Conservation (phyloP, 192 early-diverging fungal species). For the Coemansia sp. region DNA sequence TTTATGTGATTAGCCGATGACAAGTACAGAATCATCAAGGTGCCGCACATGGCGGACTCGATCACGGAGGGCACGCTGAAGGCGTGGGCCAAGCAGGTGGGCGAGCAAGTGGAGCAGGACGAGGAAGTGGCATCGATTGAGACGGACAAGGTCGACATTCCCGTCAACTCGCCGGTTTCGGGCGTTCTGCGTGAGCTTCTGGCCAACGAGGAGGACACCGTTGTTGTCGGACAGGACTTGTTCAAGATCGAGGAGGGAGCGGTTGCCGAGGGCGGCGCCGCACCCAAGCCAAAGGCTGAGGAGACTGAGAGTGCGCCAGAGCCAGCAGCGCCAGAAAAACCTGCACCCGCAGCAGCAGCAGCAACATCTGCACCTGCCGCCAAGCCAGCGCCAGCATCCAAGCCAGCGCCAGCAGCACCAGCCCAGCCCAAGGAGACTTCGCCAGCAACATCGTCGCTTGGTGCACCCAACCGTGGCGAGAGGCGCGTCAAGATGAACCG, state of each 20-base stretch:
- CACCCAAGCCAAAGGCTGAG: slow-evolving; percentile 40
- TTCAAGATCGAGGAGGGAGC: slow-evolving; percentile 81
- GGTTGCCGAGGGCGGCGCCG: slow-evolving; percentile 40
- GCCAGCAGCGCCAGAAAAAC: slow-evolving; percentile 34
- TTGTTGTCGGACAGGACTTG: slow-evolving; percentile 88
- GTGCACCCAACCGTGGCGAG: slow-evolving; percentile 39
- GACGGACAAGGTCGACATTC: slow-evolving; percentile 98
- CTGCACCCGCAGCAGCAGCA: slow-evolving; percentile 48
- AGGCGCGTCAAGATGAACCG: slow-evolving; percentile 92
- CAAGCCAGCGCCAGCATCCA: slow-evolving; percentile 51
- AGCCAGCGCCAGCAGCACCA: slow-evolving; percentile 26
- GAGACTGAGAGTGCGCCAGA: slow-evolving; percentile 32
- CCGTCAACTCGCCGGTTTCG: slow-evolving; percentile 93
- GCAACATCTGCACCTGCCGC: slow-evolving; percentile 28
- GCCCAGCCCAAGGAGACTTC: slow-evolving; percentile 22
- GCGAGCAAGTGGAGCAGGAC: slow-evolving; percentile 91
- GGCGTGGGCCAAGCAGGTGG: slow-evolving; percentile 94
- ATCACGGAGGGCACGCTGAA: slow-evolving; percentile 97
- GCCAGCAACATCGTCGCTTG: slow-evolving; percentile 25
- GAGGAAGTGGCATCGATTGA: slow-evolving; percentile 97
- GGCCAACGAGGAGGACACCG: slow-evolving; percentile 84
- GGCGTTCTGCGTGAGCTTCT: slow-evolving; percentile 84
- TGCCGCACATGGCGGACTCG: slow-evolving; percentile 96
- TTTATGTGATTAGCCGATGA: slow-evolving; percentile 38
- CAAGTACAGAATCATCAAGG: slow-evolving; percentile 71